Evolutionary conservation across 2,329 filamentous ascomycete species (phyloP).

Genomic region (Microsporum ferrugineum): DNA sequence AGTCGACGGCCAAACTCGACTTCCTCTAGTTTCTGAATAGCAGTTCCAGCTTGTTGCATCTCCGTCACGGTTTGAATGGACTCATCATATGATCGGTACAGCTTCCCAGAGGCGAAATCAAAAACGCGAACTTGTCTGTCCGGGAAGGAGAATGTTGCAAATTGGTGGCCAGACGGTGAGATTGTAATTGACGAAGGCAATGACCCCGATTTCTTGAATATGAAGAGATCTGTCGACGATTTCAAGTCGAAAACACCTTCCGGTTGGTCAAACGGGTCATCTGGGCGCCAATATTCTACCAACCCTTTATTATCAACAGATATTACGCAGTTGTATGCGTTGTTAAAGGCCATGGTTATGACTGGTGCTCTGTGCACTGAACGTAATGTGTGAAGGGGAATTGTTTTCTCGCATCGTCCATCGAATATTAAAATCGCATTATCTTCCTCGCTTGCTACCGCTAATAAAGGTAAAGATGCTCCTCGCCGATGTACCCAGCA

Average conservation of each 20-base stretch:
- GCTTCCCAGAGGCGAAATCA: slow-evolving; percentile 77
- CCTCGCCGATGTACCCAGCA: slow-evolving; percentile 89
- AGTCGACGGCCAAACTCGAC: slow-evolving; percentile 85
- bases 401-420: slow-evolving; percentile 67
- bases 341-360: slow-evolving; percentile 78
- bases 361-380: slow-evolving; percentile 73
- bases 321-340: slow-evolving; percentile 75
- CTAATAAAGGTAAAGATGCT: slow-evolving; percentile 75
- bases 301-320: slow-evolving; percentile 84
- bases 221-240: slow-evolving; percentile 85
- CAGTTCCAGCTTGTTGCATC: slow-evolving; percentile 90
- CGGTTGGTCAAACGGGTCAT: slow-evolving; percentile 72
- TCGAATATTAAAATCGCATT: slow-evolving; percentile 74
- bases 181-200: slow-evolving; percentile 70
- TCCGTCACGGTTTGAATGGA: slow-evolving; percentile 78
- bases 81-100: slow-evolving; percentile 89
- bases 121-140: slow-evolving; percentile 90
- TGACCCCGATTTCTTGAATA: slow-evolving; percentile 92
- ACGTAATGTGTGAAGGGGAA: slow-evolving; percentile 65
- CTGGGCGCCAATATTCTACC: slow-evolving; percentile 89
- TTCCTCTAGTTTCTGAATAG: slow-evolving; percentile 68
- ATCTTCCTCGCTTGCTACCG: slow-evolving; percentile 64
- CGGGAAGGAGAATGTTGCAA: slow-evolving; percentile 81
- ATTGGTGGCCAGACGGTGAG: slow-evolving; percentile 74
- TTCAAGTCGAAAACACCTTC: slow-evolving; percentile 87